Base-by-base conservation (phyloP, 202 grass and related monocot genomes). In the Dendrocalamus latiflorus region DNA sequence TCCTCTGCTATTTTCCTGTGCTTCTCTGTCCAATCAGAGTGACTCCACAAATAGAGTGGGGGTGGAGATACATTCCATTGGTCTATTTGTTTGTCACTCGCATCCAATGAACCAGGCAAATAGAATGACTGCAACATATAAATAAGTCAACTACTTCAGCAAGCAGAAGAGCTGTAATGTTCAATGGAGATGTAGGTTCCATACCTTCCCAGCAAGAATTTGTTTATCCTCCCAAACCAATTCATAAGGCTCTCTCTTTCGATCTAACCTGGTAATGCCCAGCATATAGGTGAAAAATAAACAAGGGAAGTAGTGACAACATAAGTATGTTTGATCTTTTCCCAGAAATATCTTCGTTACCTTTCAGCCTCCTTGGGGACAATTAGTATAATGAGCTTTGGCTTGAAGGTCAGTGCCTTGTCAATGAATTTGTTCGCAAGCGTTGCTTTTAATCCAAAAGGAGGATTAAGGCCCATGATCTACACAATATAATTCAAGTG, bases 381-480 rank as follows among this genome's bases (percentile, higher is more conserved):
- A 84, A 95, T 89, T 69, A 95, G 84, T 92, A 95, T 73, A 72
- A 95, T 48, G 33, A 95, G 90, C 72, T 95, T 95, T 14, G 93
- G 93, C 22, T 89, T 89, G 34, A 95, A 93, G 8, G 78, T 85
- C 28, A 95, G 56, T 2, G 90, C 90, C 54, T 95, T 90, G 77
- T 92, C 80, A 72, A 92, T 92, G 49, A 95, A 95, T 72, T 91
- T 91, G 76, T 95, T 95, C 1, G 93, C 93, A 84, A 91, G 90
- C 12, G 43, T 42, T 85, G 83, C 90, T 87, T 95, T 95, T 44
- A 81, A 55, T 76, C 93, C 93, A 83, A 92, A 95, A 58, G 93
- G 93, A 75, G 93, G 93, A 90, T 95, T 91, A 47, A 95, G 81
- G 30, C 93, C 93, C 80, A 95, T 91, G 66, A 96, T 93, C 93